phyloP scores from a whole-genome alignment of 1,284 basidiomycete genomes.

The Ustilago esculenta region DNA sequence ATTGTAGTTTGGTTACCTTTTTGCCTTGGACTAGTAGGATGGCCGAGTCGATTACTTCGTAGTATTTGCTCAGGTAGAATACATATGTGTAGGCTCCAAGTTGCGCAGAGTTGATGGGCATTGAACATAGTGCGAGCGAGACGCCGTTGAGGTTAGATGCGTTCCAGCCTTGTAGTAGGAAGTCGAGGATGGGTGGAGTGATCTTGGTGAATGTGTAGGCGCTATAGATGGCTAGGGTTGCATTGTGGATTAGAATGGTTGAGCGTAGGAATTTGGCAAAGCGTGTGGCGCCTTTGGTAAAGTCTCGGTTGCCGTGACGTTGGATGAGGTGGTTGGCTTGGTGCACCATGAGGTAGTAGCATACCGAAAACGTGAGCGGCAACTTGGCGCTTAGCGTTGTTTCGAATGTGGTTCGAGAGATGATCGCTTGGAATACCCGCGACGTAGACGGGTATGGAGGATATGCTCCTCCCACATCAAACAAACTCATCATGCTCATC shows the following conservation, averaged over 20 bases:
- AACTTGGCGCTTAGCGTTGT: conserved; percentile 34
- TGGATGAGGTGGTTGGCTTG: conserved; percentile 39
- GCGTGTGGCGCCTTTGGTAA: conserved; percentile 29
- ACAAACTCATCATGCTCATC: too few relatives aligned
- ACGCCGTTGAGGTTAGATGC: conserved; percentile 54
- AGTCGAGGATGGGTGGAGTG: conserved; percentile 46
- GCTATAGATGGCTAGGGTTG: conserved; percentile 51
- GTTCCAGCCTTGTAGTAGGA: conserved; percentile 50
- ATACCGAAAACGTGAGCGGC: conserved; percentile 49
- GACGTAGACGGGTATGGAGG: too few relatives aligned
- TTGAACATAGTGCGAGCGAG: conserved; percentile 66
- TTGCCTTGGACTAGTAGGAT: conserved; percentile 67
- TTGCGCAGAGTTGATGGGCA: conserved; percentile 56
- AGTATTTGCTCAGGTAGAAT: conserved; percentile 66
- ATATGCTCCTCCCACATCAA: too few relatives aligned
- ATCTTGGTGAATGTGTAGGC: conserved; percentile 52
- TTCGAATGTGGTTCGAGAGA: conserved; percentile 15
- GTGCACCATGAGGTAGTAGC: conserved; percentile 55
- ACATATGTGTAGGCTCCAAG: conserved; percentile 62
- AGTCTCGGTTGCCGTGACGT: conserved; percentile 36
- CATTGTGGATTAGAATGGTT: conserved; percentile 56
- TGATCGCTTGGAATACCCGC: too few relatives aligned
- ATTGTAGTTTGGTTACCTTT: conserved; percentile 62
- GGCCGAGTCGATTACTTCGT: conserved; percentile 63
- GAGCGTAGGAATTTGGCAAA: conserved; percentile 25